Conservation (phyloP, 176 grass and related monocot species). For the Ensete ventricosum region DNA sequence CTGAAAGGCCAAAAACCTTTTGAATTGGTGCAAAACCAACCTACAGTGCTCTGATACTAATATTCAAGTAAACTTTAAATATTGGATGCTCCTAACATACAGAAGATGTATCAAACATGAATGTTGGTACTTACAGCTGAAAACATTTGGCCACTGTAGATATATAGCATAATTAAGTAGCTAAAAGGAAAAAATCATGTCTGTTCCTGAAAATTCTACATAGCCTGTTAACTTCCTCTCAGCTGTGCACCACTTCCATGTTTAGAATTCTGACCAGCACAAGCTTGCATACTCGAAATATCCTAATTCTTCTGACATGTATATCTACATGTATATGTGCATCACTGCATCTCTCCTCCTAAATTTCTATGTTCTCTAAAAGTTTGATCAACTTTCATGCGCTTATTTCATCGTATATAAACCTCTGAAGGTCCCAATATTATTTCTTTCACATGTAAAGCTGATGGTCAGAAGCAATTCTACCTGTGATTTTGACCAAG, state of each 20-base stretch:
- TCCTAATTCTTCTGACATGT: not conserved
- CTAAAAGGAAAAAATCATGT: not conserved
- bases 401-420: not conserved
- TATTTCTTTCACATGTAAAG: not conserved
- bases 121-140: not conserved
- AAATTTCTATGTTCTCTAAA: not conserved
- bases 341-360: not conserved
- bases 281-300: not conserved
- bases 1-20: not conserved
- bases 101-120: not conserved
- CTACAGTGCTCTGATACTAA: not conserved
- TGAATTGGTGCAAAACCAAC: not conserved
- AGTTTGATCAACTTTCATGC: not conserved
- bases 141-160: not conserved
- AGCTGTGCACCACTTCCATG: too few relatives aligned
- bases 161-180: not conserved
- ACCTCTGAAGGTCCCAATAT: not conserved
- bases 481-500: constrained; percentile 99
- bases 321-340: not conserved
- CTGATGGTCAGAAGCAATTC: not conserved
- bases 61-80: not conserved
- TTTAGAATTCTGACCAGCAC: not conserved
- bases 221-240: too few relatives aligned
- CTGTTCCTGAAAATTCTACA: too few relatives aligned
- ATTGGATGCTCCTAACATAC: not conserved